Evolutionary conservation across 441 rosid species (phyloP).

Genomic region (Erodium trifolium): DNA sequence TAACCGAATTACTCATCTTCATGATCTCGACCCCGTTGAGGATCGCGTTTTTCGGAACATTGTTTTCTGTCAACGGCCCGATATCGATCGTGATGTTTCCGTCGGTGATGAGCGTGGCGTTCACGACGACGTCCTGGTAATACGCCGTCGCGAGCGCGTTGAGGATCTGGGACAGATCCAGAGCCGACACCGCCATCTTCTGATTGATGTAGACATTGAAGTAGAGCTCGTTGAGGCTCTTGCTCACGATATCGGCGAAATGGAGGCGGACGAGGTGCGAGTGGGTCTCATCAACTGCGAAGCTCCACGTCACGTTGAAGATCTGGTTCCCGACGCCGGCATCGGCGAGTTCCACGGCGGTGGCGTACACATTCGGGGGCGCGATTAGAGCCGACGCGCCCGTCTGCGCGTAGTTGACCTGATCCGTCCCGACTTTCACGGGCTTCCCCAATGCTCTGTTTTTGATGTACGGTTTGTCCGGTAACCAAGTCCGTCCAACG

Average conservation of each 20-base stretch:
- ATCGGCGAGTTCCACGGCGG: constrained; percentile 59
- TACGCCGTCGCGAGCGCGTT: constrained; percentile 42
- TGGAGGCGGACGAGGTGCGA: constrained; percentile 54
- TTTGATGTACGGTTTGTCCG: constrained; percentile 45
- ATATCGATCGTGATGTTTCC: constrained; percentile 43
- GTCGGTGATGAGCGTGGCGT: constrained; percentile 35
- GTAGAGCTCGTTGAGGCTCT: constrained; percentile 56
- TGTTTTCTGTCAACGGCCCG: constrained; percentile 52
- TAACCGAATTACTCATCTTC: constrained; percentile 71
- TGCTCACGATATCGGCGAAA: constrained; percentile 76
- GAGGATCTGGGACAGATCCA: constrained; percentile 53
- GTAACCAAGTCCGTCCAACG: constrained; percentile 49
- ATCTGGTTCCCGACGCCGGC: constrained; percentile 35
- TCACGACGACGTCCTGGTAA: constrained; percentile 65
- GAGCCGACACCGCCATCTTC: constrained; percentile 51
- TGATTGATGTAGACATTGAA: constrained; percentile 68
- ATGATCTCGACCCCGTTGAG: constrained; percentile 72
- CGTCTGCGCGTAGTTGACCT: constrained; percentile 35
- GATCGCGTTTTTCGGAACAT: constrained; percentile 48
- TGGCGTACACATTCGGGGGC: constrained; percentile 51
- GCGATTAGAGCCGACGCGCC: constrained; percentile 54
- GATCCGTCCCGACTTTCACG: constrained; percentile 32
- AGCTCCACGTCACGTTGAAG: constrained; percentile 67
- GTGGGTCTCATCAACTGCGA: constrained; percentile 43
- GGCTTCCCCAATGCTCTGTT: constrained; percentile 33